Base-by-base conservation (phyloP, 352 stramenopile genomes). In the Phytophthora pini region DNA sequence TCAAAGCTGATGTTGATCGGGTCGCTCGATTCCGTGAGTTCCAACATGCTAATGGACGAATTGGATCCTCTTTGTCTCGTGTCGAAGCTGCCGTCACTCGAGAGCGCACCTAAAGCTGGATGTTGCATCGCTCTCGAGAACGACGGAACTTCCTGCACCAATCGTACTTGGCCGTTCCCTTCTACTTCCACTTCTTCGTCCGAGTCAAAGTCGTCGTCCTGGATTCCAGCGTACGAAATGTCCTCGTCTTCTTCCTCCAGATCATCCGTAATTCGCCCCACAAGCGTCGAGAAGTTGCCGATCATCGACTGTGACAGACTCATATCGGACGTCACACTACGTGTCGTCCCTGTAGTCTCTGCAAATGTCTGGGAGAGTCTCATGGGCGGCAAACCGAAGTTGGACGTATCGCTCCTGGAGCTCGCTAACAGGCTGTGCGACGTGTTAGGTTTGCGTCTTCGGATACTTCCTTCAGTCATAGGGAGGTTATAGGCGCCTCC, bases 231-330 rank as follows among this genome's bases (percentile, higher is more conserved):
- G 49, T 75, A 80, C n/a, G 56, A 75, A 34, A 72, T 43, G 13
- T 74, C 72, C 27, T 77, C 68, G 39, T 85, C 77, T 29, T 86
- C 80, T 31, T 88, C 80, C 5, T 85, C 49, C 0, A 82, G 56
- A 41, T 93, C 84, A 58, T 93, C 84, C 17, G 79, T 84, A 60
- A 90, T 78, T 0, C 77, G 65, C 1, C 80, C 73, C 29, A 90
- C 82, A 6, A 91, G 51, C 13, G 79, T 77, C 41, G 84, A 89
- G 56, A 92, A 93, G 36, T 86, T 93, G 15, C 82, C 82, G 20
- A 91, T 74, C 76, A 93, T 91, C 7, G 84, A 82, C 39, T 88
- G 73, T 8, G 83, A 84, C 6, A 93, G 61, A 61, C 84, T 92
- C 79, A 83, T 87, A 49, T 90, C 84, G 3, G 79, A 84, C 43